A percentile compares a stretch with the other conserved stretches of the same genome.
phyloP scores from a whole-genome alignment of 176 grass and related monocot species.

The barley (Hordeum vulgare) region DNA sequence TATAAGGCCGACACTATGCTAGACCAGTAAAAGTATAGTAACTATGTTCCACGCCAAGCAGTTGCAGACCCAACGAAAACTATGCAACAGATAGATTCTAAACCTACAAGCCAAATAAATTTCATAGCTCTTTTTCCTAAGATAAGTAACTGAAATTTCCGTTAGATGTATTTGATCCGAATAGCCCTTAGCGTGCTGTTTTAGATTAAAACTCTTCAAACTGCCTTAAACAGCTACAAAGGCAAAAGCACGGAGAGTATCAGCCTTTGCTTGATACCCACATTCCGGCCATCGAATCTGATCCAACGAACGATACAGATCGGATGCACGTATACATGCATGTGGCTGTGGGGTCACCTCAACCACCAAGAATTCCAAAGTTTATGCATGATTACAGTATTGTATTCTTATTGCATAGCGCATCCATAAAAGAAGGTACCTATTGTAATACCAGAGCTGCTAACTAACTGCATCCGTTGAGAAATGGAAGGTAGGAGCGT shows the following conservation, averaged over 20 bases:
- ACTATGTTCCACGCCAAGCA: no score
- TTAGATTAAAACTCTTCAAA: background rate
- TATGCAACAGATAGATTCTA: background rate
- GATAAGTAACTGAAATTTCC: background rate
- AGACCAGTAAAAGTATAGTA: no score
- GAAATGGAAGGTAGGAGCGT: background rate
- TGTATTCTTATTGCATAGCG: background rate
- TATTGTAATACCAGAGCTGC: background rate
- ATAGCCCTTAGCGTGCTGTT: background rate
- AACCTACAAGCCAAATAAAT: background rate
- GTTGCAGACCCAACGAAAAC: no score
- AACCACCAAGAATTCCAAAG: slow-evolving; percentile 15
- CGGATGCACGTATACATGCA: slow-evolving; percentile 7
- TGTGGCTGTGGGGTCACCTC: slow-evolving; percentile 9
- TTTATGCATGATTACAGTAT: background rate
- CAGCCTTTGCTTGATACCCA: background rate
- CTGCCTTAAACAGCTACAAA: background rate
- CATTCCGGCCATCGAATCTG: slow-evolving; percentile 26
- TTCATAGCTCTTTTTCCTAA: no score
- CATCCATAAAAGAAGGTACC: slow-evolving; percentile 2
- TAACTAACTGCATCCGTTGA: background rate
- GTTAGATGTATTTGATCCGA: background rate
- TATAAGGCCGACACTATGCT: no score
- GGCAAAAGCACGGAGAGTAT: background rate
- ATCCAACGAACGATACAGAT: slow-evolving; percentile 15